phyloP scores from a whole-genome alignment of 495 filamentous ascomycete species.

The Aspergillus cavernicola region DNA sequence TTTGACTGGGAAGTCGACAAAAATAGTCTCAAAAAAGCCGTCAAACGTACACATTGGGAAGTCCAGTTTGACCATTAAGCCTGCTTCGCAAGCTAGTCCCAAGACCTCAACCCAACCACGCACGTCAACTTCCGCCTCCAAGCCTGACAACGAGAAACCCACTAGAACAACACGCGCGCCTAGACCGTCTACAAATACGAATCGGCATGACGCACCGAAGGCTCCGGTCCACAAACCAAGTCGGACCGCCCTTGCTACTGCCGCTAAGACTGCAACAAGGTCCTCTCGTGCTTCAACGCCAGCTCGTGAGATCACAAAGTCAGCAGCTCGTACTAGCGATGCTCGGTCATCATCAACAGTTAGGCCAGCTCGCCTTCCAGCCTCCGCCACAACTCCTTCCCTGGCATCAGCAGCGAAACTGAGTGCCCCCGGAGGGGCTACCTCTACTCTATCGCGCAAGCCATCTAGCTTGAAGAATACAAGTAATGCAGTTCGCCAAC shows the following conservation, averaged over 20 bases:
- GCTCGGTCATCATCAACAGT: constrained; percentile 63
- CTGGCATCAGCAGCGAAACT: constrained; percentile 57
- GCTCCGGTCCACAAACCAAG: constrained; percentile 30
- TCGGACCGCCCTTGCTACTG: constrained; percentile 29
- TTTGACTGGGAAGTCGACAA: constrained; percentile 26
- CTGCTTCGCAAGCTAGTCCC: constrained; percentile 22
- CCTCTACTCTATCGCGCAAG: constrained; percentile 36
- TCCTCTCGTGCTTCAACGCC: constrained; percentile 31
- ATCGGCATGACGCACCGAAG: constrained; percentile 26
- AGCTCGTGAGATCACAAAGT: constrained; percentile 27
- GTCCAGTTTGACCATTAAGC: constrained; percentile 23
- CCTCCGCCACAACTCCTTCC: constrained; percentile 60
- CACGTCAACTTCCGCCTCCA: constrained; percentile 17
- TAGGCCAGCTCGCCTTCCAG: constrained; percentile 56
- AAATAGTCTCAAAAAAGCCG: constrained; percentile 37
- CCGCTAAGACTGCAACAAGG: constrained; percentile 26
- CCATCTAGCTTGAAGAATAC: constrained; percentile 38
- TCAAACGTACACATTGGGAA: constrained; percentile 41
- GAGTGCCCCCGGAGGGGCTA: constrained; percentile 19
- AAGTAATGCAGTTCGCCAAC: constrained; percentile 17
- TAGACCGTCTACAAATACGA: constrained; percentile 14
- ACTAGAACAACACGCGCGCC: constrained; percentile 17
- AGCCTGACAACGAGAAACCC: constrained; percentile 15
- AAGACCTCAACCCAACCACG: constrained; percentile 22
- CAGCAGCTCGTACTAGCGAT: constrained; percentile 40